Evolutionary conservation across 2,329 filamentous ascomycete species (phyloP).

Genomic region (Ceratocystis harringtonii): DNA sequence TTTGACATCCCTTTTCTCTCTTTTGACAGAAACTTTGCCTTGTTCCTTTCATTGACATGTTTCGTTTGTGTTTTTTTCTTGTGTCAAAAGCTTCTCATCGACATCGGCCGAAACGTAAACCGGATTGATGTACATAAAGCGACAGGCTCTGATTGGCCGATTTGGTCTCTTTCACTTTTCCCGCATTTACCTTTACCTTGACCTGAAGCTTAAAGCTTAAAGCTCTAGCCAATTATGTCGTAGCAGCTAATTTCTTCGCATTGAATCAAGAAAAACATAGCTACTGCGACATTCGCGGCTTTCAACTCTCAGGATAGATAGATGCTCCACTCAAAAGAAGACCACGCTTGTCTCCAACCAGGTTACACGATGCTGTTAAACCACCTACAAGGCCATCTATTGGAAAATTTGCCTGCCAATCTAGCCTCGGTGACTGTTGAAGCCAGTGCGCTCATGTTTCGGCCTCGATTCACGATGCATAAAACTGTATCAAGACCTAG

Average conservation of each 20-base stretch:
- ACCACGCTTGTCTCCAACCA: neutral
- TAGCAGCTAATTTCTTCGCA: neutral
- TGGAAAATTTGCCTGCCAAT: neutral
- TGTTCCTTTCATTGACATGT: neutral
- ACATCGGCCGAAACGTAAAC: conserved; percentile 14
- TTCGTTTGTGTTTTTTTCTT: conserved; percentile 4
- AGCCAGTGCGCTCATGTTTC: conserved; percentile 3
- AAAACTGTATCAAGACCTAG: conserved; percentile 1
- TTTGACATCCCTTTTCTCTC: neutral
- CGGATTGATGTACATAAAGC: conserved; percentile 16
- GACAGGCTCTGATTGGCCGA: conserved; percentile 13
- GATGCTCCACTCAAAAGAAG: too few species aligned
- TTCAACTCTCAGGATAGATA: too few species aligned
- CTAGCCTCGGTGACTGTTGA: neutral
- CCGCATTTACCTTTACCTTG: neutral
- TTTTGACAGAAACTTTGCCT: neutral
- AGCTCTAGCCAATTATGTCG: neutral
- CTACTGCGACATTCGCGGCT: neutral
- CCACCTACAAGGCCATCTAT: neutral
- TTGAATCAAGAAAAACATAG: neutral
- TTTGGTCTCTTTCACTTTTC: neutral
- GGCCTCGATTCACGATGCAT: conserved; percentile 6
- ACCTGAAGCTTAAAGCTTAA: neutral
- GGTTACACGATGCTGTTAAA: neutral
- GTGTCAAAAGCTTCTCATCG: conserved; percentile 15